Base-by-base conservation (phyloP, 2,329 filamentous ascomycete species). In the Aciculosporium take region DNA sequence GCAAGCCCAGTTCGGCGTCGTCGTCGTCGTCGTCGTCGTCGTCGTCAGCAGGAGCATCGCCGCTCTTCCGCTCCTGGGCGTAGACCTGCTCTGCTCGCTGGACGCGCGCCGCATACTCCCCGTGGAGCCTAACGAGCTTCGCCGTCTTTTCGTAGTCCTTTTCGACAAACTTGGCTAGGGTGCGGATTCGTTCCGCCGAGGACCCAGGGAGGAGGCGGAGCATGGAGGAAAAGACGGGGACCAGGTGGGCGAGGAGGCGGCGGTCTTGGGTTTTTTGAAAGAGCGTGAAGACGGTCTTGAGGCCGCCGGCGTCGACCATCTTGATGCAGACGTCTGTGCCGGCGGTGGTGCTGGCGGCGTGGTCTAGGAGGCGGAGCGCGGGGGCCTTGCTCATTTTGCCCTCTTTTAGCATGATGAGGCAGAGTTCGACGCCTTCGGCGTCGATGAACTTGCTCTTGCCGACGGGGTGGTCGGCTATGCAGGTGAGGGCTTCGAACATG, bases 151-250 rank as follows among this genome's bases (percentile, higher is more conserved):
- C 85, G 57, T 93, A 94, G 49, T 94, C 79, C 56, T 86, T 94
- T 59, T 98, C 91, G 15, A 94, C 82, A 53, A 96, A 96, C 56
- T 98, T 98, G 37, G 88, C 89, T 4, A 96, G 71, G 1, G 81
- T 74, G 4, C 91, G 76, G 51, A 96, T 93, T 5, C 91, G 75
- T 25, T 79, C 71, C 0, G 84, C 69, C 1, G 84, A 87, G 25
- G 85, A 76, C 13, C 78, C 83, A 0, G 88, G 87, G 1, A 98
- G 62, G 4, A 80, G 70, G 20, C 87, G 79, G 1, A 98, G 68
- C 57, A 98, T 72, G 0, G 83, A 84, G 1, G 84, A 76, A 48
- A 96, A 87, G 8, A 96, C 82, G 7, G 84, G 81, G 6, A 96
- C 67, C 0, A 96, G 65, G 56, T 95, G 88, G 53, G 94, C 86